Conservation (phyloP, 2,329 filamentous ascomycete genomes). For the Chaetomium sp. region DNA sequence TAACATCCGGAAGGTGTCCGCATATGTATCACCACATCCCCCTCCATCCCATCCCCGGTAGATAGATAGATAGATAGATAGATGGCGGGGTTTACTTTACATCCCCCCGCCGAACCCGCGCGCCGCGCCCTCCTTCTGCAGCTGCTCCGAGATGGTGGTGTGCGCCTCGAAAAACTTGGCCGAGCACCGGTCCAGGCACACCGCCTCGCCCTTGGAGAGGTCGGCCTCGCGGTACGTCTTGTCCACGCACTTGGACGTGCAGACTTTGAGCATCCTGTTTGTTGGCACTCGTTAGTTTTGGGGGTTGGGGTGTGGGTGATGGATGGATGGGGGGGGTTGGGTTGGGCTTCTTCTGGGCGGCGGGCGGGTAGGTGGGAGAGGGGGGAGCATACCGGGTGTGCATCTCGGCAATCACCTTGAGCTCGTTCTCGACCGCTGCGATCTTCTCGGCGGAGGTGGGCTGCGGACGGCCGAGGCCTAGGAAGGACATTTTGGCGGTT, state of each 20-base stretch:
- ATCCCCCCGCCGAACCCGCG: slow-evolving; percentile 56
- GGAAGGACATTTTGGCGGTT: slow-evolving; percentile 38
- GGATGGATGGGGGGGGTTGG: too few species aligned
- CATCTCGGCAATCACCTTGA: slow-evolving; percentile 97
- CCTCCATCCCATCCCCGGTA: not conserved
- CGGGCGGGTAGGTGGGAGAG: not conserved
- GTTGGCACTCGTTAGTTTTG: not conserved
- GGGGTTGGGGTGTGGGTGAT: not conserved
- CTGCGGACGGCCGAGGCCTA: slow-evolving; percentile 64
- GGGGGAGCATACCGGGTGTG: slow-evolving; percentile 77
- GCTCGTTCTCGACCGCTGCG: slow-evolving; percentile 91
- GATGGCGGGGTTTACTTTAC: too few species aligned
- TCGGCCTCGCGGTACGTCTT: slow-evolving; percentile 91
- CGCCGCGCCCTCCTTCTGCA: slow-evolving; percentile 81
- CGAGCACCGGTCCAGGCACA: slow-evolving; percentile 96
- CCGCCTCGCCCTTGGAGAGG: slow-evolving; percentile 97
- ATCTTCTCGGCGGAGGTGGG: slow-evolving; percentile 97
- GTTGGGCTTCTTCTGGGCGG: not conserved
- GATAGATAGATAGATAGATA: too few species aligned
- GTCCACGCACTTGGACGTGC: slow-evolving; percentile 92
- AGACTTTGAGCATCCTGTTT: slow-evolving; percentile 78
- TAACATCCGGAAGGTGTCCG: not conserved
- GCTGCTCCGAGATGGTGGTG: slow-evolving; percentile 95
- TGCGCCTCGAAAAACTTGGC: slow-evolving; percentile 99
- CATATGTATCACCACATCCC: not conserved